Conservation (phyloP, 2,329 filamentous ascomycete genomes). For the Botrytis squamosa region DNA sequence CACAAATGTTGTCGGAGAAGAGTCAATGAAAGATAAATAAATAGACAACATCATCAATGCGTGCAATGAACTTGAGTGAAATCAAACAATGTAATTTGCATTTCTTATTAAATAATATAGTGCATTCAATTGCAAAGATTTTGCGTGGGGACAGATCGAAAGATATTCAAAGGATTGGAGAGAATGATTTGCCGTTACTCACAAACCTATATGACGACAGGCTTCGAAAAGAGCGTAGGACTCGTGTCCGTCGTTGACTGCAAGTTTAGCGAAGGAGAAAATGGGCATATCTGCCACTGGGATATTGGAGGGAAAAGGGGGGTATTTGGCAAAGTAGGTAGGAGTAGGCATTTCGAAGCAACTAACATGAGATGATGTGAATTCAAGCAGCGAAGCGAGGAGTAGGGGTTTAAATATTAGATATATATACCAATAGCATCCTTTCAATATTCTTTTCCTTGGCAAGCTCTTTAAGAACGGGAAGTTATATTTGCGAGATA, state of each 20-base stretch:
- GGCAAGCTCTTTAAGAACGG: neutral
- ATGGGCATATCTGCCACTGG: neutral
- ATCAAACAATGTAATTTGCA: neutral
- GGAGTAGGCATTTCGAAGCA: neutral
- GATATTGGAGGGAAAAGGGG: neutral
- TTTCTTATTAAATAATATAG: neutral
- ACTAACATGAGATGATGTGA: neutral
- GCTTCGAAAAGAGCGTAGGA: slow-evolving; percentile 9
- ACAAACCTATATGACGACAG: slow-evolving; percentile 12
- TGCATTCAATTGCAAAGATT: neutral
- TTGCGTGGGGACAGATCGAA: neutral
- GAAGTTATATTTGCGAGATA: neutral
- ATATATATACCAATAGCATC: neutral
- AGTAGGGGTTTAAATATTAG: too few relatives aligned
- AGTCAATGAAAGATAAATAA: neutral
- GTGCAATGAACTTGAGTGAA: neutral
- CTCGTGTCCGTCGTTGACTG: neutral
- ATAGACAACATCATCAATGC: neutral
- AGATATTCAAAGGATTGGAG: neutral
- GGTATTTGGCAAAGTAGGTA: neutral
- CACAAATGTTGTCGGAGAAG: neutral
- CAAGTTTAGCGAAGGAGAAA: slow-evolving; percentile 8
- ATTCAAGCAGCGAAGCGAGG: neutral
- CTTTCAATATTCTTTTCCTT: neutral
- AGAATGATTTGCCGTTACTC: neutral